A percentile compares a stretch with the other conserved stretches of the same genome.
Conservation (phyloP, 1,284 basidiomycete genomes). For the Singerocomus inundabilis region DNA sequence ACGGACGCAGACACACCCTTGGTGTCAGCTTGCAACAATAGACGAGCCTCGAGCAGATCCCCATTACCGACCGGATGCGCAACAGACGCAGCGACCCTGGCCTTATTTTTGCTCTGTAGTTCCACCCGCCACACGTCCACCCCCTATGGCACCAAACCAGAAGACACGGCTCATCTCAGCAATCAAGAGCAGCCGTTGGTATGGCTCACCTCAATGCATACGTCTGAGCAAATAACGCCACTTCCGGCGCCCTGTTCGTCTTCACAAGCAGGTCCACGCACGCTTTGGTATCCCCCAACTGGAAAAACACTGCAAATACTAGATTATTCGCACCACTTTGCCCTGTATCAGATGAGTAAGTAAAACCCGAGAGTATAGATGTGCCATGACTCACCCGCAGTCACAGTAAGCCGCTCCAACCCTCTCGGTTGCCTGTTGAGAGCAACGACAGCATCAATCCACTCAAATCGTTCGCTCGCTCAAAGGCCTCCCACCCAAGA, state of each 20-base stretch:
- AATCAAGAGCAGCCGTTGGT: not conserved
- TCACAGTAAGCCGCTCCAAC: conserved; percentile 66
- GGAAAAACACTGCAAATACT: conserved; percentile 86
- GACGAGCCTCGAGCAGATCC: conserved; percentile 75
- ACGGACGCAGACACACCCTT: conserved; percentile 70
- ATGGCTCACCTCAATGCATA: conserved; percentile 77
- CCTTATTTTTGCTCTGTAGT: no score
- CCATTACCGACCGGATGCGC: conserved; percentile 74
- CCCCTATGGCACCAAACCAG: conserved; percentile 58
- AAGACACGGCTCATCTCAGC: not conserved
- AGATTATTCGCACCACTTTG: conserved; percentile 89
- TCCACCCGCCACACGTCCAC: conserved; percentile 80
- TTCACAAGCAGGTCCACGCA: conserved; percentile 86
- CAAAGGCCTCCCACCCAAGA: conserved; percentile 87
- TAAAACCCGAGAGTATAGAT: not conserved
- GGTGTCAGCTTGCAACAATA: conserved; percentile 78
- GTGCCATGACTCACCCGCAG: conserved; percentile 57
- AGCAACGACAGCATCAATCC: conserved; percentile 86
- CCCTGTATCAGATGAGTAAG: no score
- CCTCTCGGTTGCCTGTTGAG: conserved; percentile 77
- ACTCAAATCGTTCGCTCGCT: conserved; percentile 82
- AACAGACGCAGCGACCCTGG: conserved; percentile 80
- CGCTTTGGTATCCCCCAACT: conserved; percentile 76
- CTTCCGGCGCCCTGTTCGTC: conserved; percentile 88
- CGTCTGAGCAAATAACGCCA: conserved; percentile 91